phyloP scores from a whole-genome alignment of 768 basidiomycete genomes.

The Suillus luteus region DNA sequence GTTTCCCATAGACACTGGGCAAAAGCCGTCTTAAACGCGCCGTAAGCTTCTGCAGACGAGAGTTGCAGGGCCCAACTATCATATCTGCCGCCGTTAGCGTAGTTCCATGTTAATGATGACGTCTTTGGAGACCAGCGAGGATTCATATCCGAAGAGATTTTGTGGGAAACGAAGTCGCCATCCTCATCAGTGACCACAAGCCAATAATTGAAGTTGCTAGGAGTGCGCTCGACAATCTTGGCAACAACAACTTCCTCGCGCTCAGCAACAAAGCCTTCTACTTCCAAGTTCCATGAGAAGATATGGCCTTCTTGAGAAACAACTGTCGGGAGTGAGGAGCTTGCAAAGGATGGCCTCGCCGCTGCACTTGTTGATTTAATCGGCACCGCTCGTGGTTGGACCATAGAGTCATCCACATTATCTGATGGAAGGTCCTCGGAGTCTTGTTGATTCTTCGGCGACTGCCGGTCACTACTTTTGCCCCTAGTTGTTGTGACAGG shows the following conservation, averaged over 20 bases:
- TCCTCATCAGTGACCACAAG: constrained; percentile 54
- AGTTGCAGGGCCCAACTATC: constrained; percentile 88
- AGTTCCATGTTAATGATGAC: constrained; percentile 87
- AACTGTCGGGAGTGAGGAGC: constrained; percentile 27
- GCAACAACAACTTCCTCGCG: constrained; percentile 57
- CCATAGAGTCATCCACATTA: constrained; percentile 11
- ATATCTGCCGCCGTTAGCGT: constrained; percentile 55
- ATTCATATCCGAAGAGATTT: constrained; percentile 68
- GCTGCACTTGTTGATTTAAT: constrained; percentile 18
- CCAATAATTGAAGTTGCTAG: constrained; percentile 56
- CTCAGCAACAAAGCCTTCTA: constrained; percentile 45
- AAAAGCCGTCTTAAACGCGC: constrained; percentile 61
- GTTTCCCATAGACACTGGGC: constrained; percentile 80
- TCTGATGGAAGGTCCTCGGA: constrained; percentile 11
- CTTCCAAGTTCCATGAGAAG: constrained; percentile 60
- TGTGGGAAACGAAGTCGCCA: constrained; percentile 59
- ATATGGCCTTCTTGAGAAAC: constrained; percentile 54
- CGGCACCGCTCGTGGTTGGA: constrained; percentile 16
- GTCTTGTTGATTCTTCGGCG: constrained; percentile 12
- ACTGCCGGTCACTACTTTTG: constrained; percentile 22
- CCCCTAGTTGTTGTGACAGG: constrained; percentile 26
- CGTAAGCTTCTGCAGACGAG: constrained; percentile 52
- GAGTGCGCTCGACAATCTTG: constrained; percentile 49
- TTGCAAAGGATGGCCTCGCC: constrained; percentile 21
- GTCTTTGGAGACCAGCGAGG: constrained; percentile 63